Evolutionary conservation across 106 monocot genomes (phyloP).

Genomic region (Vanilla planifolia): DNA sequence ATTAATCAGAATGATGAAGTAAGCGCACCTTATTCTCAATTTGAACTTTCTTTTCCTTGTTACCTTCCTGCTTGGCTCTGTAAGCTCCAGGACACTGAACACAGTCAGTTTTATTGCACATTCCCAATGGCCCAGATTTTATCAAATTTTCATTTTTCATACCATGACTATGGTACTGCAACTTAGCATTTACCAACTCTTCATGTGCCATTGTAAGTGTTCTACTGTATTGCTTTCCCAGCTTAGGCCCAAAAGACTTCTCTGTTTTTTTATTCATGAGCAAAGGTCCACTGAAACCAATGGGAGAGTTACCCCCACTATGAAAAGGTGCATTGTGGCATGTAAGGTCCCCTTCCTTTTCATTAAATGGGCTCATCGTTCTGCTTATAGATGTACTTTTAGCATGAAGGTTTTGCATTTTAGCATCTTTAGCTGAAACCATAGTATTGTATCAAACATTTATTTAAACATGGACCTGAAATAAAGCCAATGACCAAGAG

Average conservation of each 20-base stretch:
- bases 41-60: not conserved
- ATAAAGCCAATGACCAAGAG: too few relatives aligned
- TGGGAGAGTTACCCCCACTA: not conserved
- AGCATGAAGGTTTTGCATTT: not conserved
- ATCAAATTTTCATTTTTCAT: constrained; percentile 8
- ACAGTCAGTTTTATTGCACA: constrained; percentile 19
- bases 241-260: not conserved
- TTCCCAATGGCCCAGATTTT: constrained; percentile 20
- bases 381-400: constrained; percentile 13
- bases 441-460: not conserved
- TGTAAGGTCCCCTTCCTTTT: constrained; percentile 9
- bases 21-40: constrained; percentile 11
- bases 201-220: constrained; percentile 1
- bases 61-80: constrained; percentile 3
- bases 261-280: not conserved
- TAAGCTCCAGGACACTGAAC: constrained; percentile 14
- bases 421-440: constrained; percentile 1
- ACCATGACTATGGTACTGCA: not conserved
- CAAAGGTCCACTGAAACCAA: constrained; percentile 1
- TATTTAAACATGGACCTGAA: too few relatives aligned
- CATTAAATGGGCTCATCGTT: not conserved
- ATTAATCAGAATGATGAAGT: too few relatives aligned
- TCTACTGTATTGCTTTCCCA: constrained; percentile 1
- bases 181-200: not conserved
- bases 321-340: constrained; percentile 9